Conservation (phyloP, 768 basidiomycete species). For the Boletus reticuloceps region DNA sequence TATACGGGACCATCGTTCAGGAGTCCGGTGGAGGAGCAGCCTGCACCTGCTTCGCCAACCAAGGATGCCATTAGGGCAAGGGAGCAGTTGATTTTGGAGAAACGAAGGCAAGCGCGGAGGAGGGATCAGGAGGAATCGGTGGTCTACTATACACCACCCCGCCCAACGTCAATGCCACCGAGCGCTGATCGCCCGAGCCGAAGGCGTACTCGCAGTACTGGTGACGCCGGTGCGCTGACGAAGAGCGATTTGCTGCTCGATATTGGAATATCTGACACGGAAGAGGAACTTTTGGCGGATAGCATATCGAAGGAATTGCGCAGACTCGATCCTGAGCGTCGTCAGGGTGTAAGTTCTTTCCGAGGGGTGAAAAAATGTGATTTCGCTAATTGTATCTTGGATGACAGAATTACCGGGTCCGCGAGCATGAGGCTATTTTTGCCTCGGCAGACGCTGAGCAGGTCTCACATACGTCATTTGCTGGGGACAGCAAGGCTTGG, state of each 20-base stretch:
- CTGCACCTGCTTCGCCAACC: conserved; percentile 45
- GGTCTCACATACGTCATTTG: conserved; percentile 65
- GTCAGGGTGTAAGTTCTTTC: conserved; percentile 21
- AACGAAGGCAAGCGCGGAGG: conserved; percentile 59
- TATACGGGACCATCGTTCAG: conserved; percentile 31
- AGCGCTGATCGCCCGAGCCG: conserved; percentile 49
- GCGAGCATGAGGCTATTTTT: conserved; percentile 78
- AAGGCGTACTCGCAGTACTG: conserved; percentile 75
- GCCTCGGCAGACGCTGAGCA: conserved; percentile 74
- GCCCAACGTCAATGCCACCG: conserved; percentile 23
- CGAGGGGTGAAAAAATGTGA: not conserved
- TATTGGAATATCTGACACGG: conserved; percentile 37
- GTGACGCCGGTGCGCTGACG: conserved; percentile 56
- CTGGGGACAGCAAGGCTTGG: conserved; percentile 90
- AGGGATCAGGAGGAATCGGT: conserved; percentile 47
- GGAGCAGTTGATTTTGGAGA: conserved; percentile 70
- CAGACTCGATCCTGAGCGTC: conserved; percentile 44
- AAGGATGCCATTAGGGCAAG: conserved; percentile 66
- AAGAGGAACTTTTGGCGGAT: conserved; percentile 58
- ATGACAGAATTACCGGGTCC: conserved; percentile 73
- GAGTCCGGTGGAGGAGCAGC: conserved; percentile 32
- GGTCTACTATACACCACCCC: conserved; percentile 35
- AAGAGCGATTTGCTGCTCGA: conserved; percentile 36
- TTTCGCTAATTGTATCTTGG: conserved; percentile 3
- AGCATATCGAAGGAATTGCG: conserved; percentile 73